Evolutionary conservation across 805 yeast species (phyloP).

Genomic region (Starmerella powellii): DNA sequence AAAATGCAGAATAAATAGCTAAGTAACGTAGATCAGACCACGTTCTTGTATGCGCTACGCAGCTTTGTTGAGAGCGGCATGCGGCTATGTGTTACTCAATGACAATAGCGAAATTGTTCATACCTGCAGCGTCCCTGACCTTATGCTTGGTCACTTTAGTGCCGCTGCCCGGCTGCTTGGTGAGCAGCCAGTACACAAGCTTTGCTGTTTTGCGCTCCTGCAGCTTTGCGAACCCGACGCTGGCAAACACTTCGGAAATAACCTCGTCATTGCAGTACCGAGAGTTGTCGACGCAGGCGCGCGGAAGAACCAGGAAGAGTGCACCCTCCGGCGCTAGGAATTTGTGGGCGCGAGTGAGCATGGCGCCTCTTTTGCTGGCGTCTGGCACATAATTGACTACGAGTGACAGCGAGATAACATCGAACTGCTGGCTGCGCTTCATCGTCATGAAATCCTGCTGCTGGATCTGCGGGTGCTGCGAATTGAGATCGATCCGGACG

Average conservation of each 20-base stretch:
- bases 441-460: conserved; percentile 80
- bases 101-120: conserved; percentile 60
- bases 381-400: conserved; percentile 83
- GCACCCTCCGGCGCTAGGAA: conserved; percentile 36
- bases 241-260: conserved; percentile 37
- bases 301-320: conserved; percentile 72
- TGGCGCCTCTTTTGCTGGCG: conserved; percentile 57
- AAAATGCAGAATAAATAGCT: too few relatives aligned
- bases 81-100: too few relatives aligned
- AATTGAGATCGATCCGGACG: conserved; percentile 62
- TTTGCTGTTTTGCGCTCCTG: conserved; percentile 51
- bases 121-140: conserved; percentile 42
- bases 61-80: too few relatives aligned
- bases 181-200: conserved; percentile 58
- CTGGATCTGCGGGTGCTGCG: conserved; percentile 58
- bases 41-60: too few relatives aligned
- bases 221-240: conserved; percentile 47
- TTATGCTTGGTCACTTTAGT: conserved; percentile 27
- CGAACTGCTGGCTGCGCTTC: conserved; percentile 45
- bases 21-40: too few relatives aligned
- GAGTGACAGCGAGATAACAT: conserved; percentile 66
- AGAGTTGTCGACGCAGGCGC: conserved; percentile 76
- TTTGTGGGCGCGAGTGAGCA: conserved; percentile 49
- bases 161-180: conserved; percentile 30
- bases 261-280: conserved; percentile 50